These are phyloP conservation scores for Myxozyma neglecta DNA, from an alignment of 805 yeast genomes.

Conservation along the genomic window DNA sequence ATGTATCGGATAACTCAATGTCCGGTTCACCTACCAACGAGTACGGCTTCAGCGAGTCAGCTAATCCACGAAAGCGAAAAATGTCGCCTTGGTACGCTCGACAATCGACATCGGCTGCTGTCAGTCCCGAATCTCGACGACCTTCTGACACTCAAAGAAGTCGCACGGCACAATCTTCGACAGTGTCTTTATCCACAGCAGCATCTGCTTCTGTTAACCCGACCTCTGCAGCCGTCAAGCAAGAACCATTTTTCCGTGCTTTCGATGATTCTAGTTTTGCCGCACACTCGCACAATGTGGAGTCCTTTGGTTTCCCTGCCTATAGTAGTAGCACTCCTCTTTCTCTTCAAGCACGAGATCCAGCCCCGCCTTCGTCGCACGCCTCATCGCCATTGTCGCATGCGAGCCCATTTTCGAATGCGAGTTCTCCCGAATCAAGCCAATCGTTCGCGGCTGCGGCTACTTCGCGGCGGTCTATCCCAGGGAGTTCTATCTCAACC, in stretches of 20 bases:
- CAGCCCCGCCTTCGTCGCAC: background rate
- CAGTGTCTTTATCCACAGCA: background rate
- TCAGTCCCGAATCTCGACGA: background rate
- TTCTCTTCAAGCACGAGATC: slow-evolving; percentile 5
- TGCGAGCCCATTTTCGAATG: slow-evolving; percentile 18
- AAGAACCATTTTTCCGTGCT: slow-evolving; percentile 4
- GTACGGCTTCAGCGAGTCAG: slow-evolving; percentile 18
- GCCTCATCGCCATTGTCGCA: slow-evolving; percentile 14
- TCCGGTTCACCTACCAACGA: slow-evolving; percentile 27
- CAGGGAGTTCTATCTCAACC: slow-evolving; percentile 2
- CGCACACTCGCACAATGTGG: slow-evolving; percentile 26
- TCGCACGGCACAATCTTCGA: background rate
- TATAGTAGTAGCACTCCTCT: slow-evolving; percentile 24
- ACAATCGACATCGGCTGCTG: background rate
- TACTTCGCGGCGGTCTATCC: background rate
- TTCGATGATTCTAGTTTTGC: slow-evolving; percentile 22
- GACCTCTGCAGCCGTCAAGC: background rate
- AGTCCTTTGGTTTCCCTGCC: slow-evolving; percentile 29
- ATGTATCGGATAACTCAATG: slow-evolving; percentile 18
- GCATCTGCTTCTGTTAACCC: background rate
- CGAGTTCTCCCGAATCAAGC: slow-evolving; percentile 21
- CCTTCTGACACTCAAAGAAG: background rate
- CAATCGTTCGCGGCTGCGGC: background rate
- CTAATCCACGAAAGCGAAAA: slow-evolving; percentile 25
- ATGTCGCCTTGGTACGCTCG: slow-evolving; percentile 14